Percentiles rank a stretch among this genome's conserved stretches.
phyloP scores from a whole-genome alignment of 805 yeast species.

The Candida sonorensis region DNA sequence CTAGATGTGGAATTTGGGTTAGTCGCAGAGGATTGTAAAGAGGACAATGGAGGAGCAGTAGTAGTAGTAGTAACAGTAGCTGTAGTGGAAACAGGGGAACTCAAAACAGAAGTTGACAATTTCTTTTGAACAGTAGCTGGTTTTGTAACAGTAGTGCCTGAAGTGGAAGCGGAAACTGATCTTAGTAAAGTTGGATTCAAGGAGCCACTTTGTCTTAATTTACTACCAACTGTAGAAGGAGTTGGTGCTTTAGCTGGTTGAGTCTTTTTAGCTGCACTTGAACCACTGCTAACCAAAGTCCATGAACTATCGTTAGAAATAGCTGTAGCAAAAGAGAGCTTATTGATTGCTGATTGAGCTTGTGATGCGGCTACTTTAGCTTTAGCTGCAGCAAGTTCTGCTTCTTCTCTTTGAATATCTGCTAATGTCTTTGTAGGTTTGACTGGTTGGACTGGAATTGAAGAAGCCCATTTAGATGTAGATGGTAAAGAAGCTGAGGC shows the following conservation, averaged over 20 bases:
- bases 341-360: constrained; percentile 6
- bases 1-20: constrained; percentile 27
- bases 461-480: constrained; percentile 38
- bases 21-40: constrained; percentile 31
- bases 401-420: constrained; percentile 57
- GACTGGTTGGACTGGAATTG: constrained; percentile 18
- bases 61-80: constrained; percentile 24
- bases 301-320: constrained; percentile 18
- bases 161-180: constrained; percentile 28
- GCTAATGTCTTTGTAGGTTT: constrained; percentile 43
- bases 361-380: constrained; percentile 18
- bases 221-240: constrained; percentile 7
- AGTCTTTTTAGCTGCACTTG: constrained; percentile 27
- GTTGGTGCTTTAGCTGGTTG: no score
- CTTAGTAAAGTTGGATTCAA: constrained; percentile 30
- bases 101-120: constrained; percentile 22
- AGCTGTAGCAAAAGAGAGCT: constrained; percentile 20
- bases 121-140: constrained; percentile 27
- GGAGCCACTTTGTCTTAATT: constrained; percentile 13
- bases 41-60: constrained; percentile 5
- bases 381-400: constrained; percentile 24
- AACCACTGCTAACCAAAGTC: constrained; percentile 33
- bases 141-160: constrained; percentile 30
- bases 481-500: constrained; percentile 29
- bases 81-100: constrained; percentile 31